Evolutionary conservation across 2,329 filamentous ascomycete genomes (phyloP).

Genomic region (Diplodia corticola): DNA sequence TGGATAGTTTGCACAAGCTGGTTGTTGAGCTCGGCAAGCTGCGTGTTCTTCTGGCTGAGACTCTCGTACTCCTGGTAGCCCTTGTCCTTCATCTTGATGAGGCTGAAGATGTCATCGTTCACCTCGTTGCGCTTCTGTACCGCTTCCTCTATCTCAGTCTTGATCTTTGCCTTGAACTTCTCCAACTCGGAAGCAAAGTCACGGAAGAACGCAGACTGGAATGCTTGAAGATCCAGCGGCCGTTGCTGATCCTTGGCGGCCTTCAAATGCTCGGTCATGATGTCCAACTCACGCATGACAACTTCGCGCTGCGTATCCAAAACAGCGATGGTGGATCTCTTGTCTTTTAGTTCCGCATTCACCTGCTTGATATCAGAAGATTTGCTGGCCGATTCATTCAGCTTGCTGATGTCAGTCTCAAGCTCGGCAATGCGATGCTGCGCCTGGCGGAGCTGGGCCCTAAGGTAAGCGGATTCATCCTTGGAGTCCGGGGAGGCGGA

Average conservation of each 20-base stretch:
- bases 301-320: constrained; percentile 94
- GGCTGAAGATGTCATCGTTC: constrained; percentile 78
- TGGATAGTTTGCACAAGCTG: constrained; percentile 93
- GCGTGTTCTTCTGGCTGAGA: constrained; percentile 88
- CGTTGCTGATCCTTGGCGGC: constrained; percentile 80
- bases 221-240: constrained; percentile 73
- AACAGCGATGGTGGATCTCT: constrained; percentile 92
- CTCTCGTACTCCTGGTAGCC: constrained; percentile 95
- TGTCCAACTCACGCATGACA: constrained; percentile 87
- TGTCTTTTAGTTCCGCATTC: constrained; percentile 86
- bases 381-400: constrained; percentile 55
- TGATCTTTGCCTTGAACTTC: constrained; percentile 77
- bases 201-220: constrained; percentile 62
- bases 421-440: constrained; percentile 86
- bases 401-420: constrained; percentile 69
- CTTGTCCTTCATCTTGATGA: constrained; percentile 85
- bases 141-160: constrained; percentile 76
- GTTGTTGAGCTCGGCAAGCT: constrained; percentile 90
- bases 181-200: constrained; percentile 64
- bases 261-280: constrained; percentile 84
- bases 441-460: constrained; percentile 75
- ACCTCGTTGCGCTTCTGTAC: constrained; percentile 84
- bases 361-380: constrained; percentile 68
- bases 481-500: constrained; percentile 57
- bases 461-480: constrained; percentile 50